Evolutionary conservation across 2,329 filamentous ascomycete genomes (phyloP), one percentile per base, ranked within the genome.

Genomic region (Xylariaceae sp.): DNA sequence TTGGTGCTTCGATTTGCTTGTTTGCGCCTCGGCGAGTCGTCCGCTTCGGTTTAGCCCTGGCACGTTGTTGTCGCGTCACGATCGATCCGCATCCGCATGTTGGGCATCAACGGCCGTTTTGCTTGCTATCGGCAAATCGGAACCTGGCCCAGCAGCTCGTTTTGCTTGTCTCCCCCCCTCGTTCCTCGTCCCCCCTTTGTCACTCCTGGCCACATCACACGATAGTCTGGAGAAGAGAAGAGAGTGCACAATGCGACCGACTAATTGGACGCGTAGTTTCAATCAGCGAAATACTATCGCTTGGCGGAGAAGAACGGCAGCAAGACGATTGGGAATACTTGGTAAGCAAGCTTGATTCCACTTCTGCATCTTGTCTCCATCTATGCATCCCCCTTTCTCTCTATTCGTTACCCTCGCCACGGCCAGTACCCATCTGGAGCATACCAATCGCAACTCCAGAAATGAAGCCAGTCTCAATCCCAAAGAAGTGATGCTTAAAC

Each of bases 291-390:
- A 72, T 97, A 97, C 74, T 90, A 96, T 71, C 89, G 93, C 65
- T 80, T 93, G 65, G 92, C 94, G 36, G 94, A 97, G 74, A 80
- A 89, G 66, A 89, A 86, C 67, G 93, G 93, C 46, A 88, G 86
- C 72, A 97, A 96, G 77, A 91, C 85, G 50, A 77, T 97, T 59
- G 94, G 94, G 57, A 97, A 97, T 75, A 88, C 89, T 63, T 99
- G 94, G 93, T 97, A 86, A 72, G 89, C 82, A 54, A 59, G 50
- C 53, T 52, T 57, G 57, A 56, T 55, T 57, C 53, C 54, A 42
- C 22, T 28, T 28, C 22, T 28, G 22, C 22, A 28, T 31, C 45
- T 40, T 45, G 46, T 39, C 43, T 41, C 45, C 46, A 22, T 47
- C 54, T 53, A 53, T 47, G 58, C 47, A 56, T 53, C 47, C 49